Evolutionary conservation across 1,139 yeast species (phyloP).

Genomic region (Yamadazyma spencermartinsiae): DNA sequence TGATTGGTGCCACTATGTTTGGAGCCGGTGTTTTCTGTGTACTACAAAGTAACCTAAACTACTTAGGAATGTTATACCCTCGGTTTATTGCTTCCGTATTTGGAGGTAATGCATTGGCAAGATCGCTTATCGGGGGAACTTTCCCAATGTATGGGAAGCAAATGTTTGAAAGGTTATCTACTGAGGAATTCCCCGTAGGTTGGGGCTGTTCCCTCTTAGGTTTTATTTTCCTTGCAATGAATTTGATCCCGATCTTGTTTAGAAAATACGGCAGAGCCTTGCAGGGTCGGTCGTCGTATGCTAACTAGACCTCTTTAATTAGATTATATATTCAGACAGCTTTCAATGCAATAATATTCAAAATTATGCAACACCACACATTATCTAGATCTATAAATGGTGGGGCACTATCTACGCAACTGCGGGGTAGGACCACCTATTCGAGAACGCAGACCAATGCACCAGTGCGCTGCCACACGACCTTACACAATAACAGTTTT

Average conservation of each 20-base stretch:
- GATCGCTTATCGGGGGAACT: constrained; percentile 16
- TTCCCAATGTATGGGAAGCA: constrained; percentile 19
- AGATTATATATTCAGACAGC: no score
- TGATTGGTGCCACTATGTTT: constrained; percentile 24
- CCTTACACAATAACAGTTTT: no score
- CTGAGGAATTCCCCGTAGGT: constrained; percentile 16
- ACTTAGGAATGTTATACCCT: constrained; percentile 61
- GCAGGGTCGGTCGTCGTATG: constrained; percentile 11
- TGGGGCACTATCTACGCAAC: no score
- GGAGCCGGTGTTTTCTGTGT: constrained; percentile 23
- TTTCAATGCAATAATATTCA: no score
- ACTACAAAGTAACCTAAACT: constrained; percentile 36
- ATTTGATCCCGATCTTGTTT: constrained; percentile 7
- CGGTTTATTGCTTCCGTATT: constrained; percentile 24
- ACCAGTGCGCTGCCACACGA: no score
- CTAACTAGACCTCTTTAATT: constrained; percentile 5
- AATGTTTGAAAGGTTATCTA: constrained; percentile 15
- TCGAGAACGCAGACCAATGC: no score
- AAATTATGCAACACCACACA: no score
- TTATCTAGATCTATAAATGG: no score
- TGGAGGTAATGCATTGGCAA: constrained; percentile 23
- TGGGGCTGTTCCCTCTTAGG: constrained; percentile 14
- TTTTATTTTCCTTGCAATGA: constrained; percentile 7
- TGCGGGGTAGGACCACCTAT: no score
- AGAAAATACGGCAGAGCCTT: constrained; percentile 9